phyloP scores from a whole-genome alignment of 805 yeast species.

The Starmerella khaoyaiensis region DNA sequence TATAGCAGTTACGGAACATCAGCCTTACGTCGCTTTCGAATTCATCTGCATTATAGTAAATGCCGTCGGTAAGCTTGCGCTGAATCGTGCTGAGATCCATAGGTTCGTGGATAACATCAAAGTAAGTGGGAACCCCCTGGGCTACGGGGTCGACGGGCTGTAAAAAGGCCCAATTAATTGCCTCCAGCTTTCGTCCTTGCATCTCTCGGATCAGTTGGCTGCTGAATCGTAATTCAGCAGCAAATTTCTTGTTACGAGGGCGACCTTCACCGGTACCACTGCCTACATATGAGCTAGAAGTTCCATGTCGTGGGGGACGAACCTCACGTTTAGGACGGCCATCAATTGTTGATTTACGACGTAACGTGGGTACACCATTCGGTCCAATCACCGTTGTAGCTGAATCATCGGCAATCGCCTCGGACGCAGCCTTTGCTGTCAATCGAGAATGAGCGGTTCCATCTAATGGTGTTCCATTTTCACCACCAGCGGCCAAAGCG shows the following conservation, averaged over 20 bases:
- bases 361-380: slow-evolving; percentile 44
- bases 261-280: slow-evolving; percentile 35
- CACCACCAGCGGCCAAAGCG: slow-evolving; percentile 25
- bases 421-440: neutral
- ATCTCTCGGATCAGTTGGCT: slow-evolving; percentile 72
- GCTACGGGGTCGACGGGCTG: slow-evolving; percentile 94
- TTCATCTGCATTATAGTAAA: slow-evolving; percentile 77
- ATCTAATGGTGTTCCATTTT: neutral
- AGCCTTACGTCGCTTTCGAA: slow-evolving; percentile 72
- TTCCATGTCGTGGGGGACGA: slow-evolving; percentile 91
- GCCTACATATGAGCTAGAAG: slow-evolving; percentile 63
- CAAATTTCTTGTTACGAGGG: slow-evolving; percentile 75
- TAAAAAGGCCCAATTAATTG: slow-evolving; percentile 77
- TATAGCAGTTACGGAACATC: slow-evolving; percentile 78
- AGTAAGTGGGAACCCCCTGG: slow-evolving; percentile 79
- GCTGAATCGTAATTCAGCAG: slow-evolving; percentile 79
- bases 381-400: slow-evolving; percentile 17
- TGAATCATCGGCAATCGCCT: slow-evolving; percentile 6
- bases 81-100: slow-evolving; percentile 88
- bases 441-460: neutral
- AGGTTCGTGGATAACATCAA: slow-evolving; percentile 75
- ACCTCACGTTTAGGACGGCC: slow-evolving; percentile 92
- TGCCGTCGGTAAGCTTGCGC: slow-evolving; percentile 68
- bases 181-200: slow-evolving; percentile 66
- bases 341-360: slow-evolving; percentile 56